These are phyloP conservation scores for Citrus hindsii DNA, from an alignment of 345 rosid species.

Conservation along the genomic window DNA sequence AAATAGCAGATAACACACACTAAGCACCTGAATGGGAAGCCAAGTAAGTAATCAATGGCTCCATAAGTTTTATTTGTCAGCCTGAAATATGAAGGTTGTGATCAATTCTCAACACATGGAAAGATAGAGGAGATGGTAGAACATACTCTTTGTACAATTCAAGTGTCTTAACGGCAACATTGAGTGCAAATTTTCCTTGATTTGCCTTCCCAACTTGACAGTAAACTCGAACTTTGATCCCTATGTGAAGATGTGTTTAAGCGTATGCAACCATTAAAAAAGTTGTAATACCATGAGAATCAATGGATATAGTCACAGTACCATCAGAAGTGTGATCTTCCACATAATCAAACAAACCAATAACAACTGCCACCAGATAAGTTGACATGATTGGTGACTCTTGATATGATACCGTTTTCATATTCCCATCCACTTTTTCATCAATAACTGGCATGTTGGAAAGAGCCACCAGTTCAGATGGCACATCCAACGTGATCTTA, in stretches of 20 bases:
- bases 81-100: conserved; percentile 2
- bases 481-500: conserved; percentile 87
- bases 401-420: conserved; percentile 66
- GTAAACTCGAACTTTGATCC: conserved; percentile 84
- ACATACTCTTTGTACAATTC: conserved; percentile 82
- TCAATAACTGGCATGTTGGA: conserved; percentile 82
- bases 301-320: conserved; percentile 12
- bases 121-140: conserved; percentile 6
- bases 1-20: background rate
- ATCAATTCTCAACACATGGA: background rate
- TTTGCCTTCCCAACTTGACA: conserved; percentile 81
- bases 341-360: conserved; percentile 85
- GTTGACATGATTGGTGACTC: conserved; percentile 97
- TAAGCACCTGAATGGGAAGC: background rate
- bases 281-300: background rate
- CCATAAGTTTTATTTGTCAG: conserved; percentile 2
- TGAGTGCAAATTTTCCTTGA: conserved; percentile 90
- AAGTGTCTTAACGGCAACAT: conserved; percentile 89
- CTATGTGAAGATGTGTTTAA: conserved; percentile 33
- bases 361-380: conserved; percentile 86
- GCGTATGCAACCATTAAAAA: conserved; percentile 4
- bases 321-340: conserved; percentile 94
- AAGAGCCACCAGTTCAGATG: conserved; percentile 76
- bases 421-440: conserved; percentile 65
- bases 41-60: background rate